phyloP scores from a whole-genome alignment of 2,329 filamentous ascomycete genomes.

The Cylindrodendrum hubeiense region DNA sequence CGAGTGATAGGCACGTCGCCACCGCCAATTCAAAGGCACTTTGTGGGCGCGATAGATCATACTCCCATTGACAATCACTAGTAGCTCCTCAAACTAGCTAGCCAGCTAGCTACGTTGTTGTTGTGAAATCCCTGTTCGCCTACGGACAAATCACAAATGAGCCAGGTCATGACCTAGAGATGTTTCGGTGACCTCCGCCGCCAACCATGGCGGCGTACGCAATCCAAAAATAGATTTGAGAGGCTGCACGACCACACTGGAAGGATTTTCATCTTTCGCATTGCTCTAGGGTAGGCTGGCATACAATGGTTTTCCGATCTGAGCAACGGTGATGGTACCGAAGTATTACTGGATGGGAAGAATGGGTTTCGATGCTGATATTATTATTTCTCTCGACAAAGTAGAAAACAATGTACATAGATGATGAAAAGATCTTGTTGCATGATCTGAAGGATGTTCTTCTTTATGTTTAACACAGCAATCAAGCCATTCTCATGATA shows the following conservation, averaged over 20 bases:
- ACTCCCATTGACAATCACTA: not conserved
- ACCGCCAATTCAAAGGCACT: not conserved
- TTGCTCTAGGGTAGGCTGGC: too few relatives aligned
- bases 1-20: not conserved
- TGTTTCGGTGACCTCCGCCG: not conserved
- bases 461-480: too few relatives aligned
- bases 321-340: too few relatives aligned
- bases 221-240: not conserved
- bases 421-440: too few relatives aligned
- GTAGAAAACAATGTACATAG: too few relatives aligned
- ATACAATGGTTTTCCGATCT: too few relatives aligned
- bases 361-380: too few relatives aligned
- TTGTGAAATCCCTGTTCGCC: not conserved
- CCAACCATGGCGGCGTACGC: not conserved
- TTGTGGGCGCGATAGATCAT: not conserved
- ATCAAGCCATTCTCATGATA: slow-evolving; percentile 44
- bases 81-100: not conserved
- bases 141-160: not conserved
- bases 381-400: too few relatives aligned
- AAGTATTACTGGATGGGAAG: too few relatives aligned
- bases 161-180: not conserved
- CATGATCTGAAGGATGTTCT: too few relatives aligned
- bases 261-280: not conserved
- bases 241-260: not conserved
- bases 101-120: not conserved